Base-by-base conservation (phyloP, 225 moss, liverwort and hornwort genomes). In the Sphagnum tenellum region DNA sequence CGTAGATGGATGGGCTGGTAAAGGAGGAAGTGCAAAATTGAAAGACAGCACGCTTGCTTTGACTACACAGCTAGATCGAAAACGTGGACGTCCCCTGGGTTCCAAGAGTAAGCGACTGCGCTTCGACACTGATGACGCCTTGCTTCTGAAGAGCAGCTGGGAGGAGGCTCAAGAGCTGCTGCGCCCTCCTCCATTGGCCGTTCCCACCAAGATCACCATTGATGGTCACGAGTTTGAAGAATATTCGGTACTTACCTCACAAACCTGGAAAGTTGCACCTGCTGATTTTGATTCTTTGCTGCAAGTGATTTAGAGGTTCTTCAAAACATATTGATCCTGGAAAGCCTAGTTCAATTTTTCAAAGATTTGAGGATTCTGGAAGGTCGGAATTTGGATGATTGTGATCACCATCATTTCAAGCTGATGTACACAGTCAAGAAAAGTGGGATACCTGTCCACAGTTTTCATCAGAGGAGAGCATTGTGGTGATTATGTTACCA, bases 141-240 rank as follows among this genome's bases (percentile, higher is more conserved):
- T 93, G 81, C 87, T 90, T 56, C 53, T 85, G 3, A 85, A 85
- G 65, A 76, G 73, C 62, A 85, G 81, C 63, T 93, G 98, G 93
- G 98, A 93, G 73, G 98, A 93, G 77, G 98, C 86, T 47, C 98
- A 98, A 70, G 93, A 93, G 74, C 71, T 98, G 46, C 67, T 98
- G 70, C 89, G 98, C 64, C 93, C 98, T 55, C 86, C 98, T 2
- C 98, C 86, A 9, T 91, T 75, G 52, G 74, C 84, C 70, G 76
- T 86, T 7, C 86, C 84, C 62, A 93, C 82, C 71, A 70, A 88
- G 45, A 84, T 93, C 71, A 89, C 90, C 50, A 89, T 98, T 71
- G 98, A 98, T 73, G 98, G 98, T 62, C 98, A 98, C 58, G 98
- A 98, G 8, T 98, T 98, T 78, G 98, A 98, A 88, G 98, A 98